Conservation (phyloP, 2,329 filamentous ascomycete species). For the Diaporthe vexans region DNA sequence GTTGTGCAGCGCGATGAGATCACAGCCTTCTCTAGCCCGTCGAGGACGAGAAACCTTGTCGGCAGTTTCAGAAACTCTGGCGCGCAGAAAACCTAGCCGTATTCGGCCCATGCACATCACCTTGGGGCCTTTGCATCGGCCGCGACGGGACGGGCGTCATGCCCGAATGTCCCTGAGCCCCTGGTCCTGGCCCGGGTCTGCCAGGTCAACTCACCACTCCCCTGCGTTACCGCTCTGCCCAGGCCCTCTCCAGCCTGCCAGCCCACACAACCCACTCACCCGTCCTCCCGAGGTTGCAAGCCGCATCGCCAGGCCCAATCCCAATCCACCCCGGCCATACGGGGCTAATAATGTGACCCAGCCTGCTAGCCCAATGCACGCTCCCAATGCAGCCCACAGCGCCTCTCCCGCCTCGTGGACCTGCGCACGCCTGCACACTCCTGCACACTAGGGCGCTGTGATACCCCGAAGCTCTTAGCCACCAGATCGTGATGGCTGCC, state of each 20-base stretch:
- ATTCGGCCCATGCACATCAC: constrained; percentile 23
- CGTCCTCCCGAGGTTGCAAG: constrained; percentile 25
- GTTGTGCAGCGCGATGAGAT: constrained; percentile 12
- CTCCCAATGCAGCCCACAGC: neutral
- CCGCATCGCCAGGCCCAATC: constrained; percentile 9
- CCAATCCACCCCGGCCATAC: neutral
- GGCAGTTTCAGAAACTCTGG: constrained; percentile 31
- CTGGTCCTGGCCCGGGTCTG: constrained; percentile 14
- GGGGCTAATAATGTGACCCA: constrained; percentile 6
- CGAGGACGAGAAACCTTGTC: constrained; percentile 11
- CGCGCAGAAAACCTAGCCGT: neutral
- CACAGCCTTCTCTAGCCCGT: constrained; percentile 5
- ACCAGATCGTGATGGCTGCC: neutral
- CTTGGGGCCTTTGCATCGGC: neutral
- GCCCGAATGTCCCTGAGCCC: constrained; percentile 11
- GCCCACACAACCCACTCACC: neutral
- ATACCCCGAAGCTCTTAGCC: neutral
- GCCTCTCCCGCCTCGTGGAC: constrained; percentile 9
- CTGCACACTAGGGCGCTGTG: neutral
- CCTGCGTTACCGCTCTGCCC: constrained; percentile 23
- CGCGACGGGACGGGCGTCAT: constrained; percentile 24
- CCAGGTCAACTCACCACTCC: neutral
- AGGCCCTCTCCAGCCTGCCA: no score
- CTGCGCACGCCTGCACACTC: neutral
- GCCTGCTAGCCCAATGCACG: neutral